Conservation (phyloP, 2,329 filamentous ascomycete species). For the Blumeria graminis region DNA sequence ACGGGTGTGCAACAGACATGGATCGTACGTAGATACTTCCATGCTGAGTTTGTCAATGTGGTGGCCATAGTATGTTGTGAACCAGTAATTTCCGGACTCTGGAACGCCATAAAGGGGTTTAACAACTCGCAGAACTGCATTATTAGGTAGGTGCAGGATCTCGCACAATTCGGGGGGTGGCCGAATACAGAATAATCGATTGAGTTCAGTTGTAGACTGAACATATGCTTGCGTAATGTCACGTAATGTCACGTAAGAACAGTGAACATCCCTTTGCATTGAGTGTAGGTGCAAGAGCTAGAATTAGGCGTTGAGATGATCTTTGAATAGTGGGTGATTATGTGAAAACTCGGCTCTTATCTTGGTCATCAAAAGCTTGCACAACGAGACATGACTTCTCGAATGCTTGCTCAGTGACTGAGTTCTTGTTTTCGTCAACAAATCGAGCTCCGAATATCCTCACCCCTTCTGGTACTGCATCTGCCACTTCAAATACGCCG, state of each 20-base stretch:
- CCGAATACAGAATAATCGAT: constrained; percentile 3
- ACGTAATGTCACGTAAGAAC: neutral
- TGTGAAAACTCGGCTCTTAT: constrained; percentile 2
- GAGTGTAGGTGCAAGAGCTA: neutral
- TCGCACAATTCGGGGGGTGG: neutral
- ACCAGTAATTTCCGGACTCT: constrained; percentile 4
- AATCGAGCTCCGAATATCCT: constrained; percentile 4
- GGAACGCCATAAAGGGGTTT: constrained; percentile 4
- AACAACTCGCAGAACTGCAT: constrained; percentile 1
- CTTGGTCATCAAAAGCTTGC: constrained; percentile 4
- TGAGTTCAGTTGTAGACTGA: constrained; percentile 3
- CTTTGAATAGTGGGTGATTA: constrained; percentile 5
- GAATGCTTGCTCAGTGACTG: constrained; percentile 2
- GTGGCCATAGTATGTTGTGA: constrained; percentile 3
- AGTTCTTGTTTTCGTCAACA: constrained; percentile 5
- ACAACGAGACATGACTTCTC: constrained; percentile 5
- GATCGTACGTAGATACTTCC: constrained; percentile 3
- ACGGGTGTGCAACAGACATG: neutral
- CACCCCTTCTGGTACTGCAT: neutral
- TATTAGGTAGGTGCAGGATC: neutral
- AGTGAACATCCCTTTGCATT: too few species aligned
- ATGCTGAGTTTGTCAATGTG: constrained; percentile 3
- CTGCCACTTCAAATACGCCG: neutral
- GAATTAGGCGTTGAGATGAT: constrained; percentile 3
- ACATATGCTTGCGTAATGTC: constrained; percentile 5